Percentiles rank a stretch among this genome's conserved stretches.
These are phyloP conservation scores for Carex kokanica DNA, from an alignment of 176 grass and related monocot species.

Conservation along the genomic window DNA sequence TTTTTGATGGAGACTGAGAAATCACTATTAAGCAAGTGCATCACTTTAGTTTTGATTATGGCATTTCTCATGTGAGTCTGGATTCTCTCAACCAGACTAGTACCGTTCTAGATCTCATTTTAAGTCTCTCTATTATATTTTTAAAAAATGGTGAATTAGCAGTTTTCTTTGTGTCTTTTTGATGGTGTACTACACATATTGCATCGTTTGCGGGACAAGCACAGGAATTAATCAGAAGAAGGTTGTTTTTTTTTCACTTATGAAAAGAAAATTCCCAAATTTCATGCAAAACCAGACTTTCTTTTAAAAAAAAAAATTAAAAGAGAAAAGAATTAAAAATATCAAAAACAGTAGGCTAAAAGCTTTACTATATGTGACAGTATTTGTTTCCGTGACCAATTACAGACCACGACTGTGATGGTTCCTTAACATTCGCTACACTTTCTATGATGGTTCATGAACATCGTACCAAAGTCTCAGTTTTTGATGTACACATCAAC, in stretches of 20 bases:
- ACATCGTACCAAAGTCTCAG: neutral
- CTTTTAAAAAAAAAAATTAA: neutral
- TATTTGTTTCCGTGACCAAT: constrained; percentile 15
- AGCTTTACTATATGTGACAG: neutral
- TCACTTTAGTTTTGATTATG: constrained; percentile 20
- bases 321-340: neutral
- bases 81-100: constrained; percentile 1
- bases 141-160: neutral
- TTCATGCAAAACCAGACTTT: neutral
- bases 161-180: neutral
- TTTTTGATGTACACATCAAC: constrained; percentile 12
- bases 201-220: neutral
- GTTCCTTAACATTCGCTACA: constrained; percentile 26
- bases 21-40: neutral
- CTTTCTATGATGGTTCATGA: neutral
- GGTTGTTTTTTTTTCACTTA: neutral
- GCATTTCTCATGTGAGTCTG: constrained; percentile 19
- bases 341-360: neutral
- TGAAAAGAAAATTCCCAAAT: neutral
- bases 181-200: neutral
- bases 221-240: neutral
- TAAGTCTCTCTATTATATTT: neutral
- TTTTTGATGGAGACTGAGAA: neutral
- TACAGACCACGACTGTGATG: constrained; percentile 16
- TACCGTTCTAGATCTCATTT: constrained; percentile 13